phyloP scores from a whole-genome alignment of 2,329 filamentous ascomycete species.

The Pestalotiopsis sp. region DNA sequence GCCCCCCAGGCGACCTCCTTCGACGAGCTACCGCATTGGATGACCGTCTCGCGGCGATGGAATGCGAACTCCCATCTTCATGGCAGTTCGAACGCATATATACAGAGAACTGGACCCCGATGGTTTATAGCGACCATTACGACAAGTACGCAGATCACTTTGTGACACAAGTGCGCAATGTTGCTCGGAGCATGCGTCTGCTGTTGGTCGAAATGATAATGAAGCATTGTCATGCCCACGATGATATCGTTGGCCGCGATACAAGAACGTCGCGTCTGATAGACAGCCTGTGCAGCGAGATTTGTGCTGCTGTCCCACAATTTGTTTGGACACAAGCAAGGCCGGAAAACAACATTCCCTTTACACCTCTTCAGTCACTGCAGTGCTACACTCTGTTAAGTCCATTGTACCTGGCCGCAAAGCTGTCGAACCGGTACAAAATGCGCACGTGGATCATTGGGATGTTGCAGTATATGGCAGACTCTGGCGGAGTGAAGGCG shows the following conservation, averaged over 20 bases:
- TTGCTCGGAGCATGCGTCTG: constrained; percentile 23
- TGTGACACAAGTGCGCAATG: constrained; percentile 26
- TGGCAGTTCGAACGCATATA: constrained; percentile 14
- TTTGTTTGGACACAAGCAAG: constrained; percentile 18
- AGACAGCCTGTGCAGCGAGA: neutral
- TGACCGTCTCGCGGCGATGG: constrained; percentile 11
- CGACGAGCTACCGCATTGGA: constrained; percentile 5
- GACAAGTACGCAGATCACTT: constrained; percentile 24
- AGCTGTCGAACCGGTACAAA: constrained; percentile 11
- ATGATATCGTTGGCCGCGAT: neutral
- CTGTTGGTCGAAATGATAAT: constrained; percentile 19
- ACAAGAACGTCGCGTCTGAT: neutral
- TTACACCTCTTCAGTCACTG: constrained; percentile 23
- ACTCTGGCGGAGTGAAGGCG: constrained; percentile 17
- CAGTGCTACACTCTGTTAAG: constrained; percentile 22
- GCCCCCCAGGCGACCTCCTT: neutral
- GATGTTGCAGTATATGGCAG: constrained; percentile 21
- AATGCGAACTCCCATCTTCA: constrained; percentile 14
- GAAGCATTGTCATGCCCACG: neutral
- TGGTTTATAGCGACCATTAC: constrained; percentile 20
- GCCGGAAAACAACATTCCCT: constrained; percentile 17
- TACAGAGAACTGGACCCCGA: neutral
- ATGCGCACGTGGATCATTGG: constrained; percentile 20
- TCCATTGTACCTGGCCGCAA: constrained; percentile 20
- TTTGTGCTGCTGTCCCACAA: constrained; percentile 24